Percentiles rank a stretch among this genome's conserved stretches.
phyloP scores from a whole-genome alignment of 768 basidiomycete genomes.

The Suillus plorans region DNA sequence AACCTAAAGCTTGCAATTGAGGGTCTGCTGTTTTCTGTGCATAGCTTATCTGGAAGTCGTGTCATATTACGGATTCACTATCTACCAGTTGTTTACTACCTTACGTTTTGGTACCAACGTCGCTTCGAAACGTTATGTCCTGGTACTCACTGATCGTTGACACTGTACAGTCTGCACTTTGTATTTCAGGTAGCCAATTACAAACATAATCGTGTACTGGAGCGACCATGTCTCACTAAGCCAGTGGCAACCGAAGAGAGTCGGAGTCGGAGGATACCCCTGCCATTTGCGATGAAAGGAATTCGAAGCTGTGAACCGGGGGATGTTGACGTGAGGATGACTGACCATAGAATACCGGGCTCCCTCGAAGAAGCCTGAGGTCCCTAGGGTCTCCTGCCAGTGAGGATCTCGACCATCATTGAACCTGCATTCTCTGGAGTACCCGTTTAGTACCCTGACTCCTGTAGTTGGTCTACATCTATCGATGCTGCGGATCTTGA shows the following conservation, averaged over 20 bases:
- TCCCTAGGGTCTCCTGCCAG: neutral
- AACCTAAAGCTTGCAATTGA: neutral
- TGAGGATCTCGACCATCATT: neutral
- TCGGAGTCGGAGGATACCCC: neutral
- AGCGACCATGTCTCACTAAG: neutral
- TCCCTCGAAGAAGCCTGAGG: neutral
- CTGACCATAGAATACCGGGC: neutral
- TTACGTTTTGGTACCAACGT: neutral
- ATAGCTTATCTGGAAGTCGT: neutral
- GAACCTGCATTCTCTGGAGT: neutral
- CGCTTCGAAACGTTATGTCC: neutral
- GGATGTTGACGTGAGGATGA: neutral
- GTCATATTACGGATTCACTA: neutral
- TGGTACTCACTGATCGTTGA: neutral
- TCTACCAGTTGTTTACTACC: neutral
- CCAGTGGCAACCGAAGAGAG: neutral
- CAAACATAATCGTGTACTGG: neutral
- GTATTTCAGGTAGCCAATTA: neutral
- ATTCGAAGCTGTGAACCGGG: neutral
- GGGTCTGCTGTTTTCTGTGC: neutral
- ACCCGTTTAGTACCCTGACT: neutral
- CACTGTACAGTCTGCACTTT: neutral
- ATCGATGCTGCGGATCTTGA: neutral
- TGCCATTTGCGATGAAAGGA: neutral
- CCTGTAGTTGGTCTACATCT: neutral